Conservation (phyloP, 2,329 filamentous ascomycete species). For the Cladorrhinum sp. region DNA sequence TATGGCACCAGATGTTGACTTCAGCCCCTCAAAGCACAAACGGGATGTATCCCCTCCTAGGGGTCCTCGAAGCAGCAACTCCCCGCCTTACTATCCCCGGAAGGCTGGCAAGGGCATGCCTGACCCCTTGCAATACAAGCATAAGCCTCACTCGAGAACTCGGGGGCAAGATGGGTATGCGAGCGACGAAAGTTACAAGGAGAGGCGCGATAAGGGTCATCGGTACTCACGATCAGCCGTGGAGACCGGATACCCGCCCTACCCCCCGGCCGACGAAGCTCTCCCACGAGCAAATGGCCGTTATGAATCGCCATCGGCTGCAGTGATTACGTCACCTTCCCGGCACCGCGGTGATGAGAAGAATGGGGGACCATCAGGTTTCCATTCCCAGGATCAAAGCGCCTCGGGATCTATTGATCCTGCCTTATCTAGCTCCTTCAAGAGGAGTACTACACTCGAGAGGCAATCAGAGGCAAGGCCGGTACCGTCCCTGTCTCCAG, state of each 20-base stretch:
- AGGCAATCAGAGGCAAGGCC: constrained; percentile 25
- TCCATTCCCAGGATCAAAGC: constrained; percentile 31
- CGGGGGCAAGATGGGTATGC: constrained; percentile 38
- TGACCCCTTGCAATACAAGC: constrained; percentile 30
- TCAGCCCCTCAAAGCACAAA: constrained; percentile 13
- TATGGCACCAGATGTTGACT: constrained; percentile 23
- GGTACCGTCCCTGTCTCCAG: constrained; percentile 23
- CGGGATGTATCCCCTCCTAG: constrained; percentile 27
- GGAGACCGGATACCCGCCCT: constrained; percentile 18
- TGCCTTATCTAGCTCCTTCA: constrained; percentile 22
- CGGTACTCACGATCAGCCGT: constrained; percentile 11
- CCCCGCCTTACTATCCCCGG: constrained; percentile 29
- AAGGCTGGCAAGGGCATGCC: constrained; percentile 26
- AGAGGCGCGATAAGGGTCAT: constrained; percentile 20
- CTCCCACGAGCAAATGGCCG: constrained; percentile 26
- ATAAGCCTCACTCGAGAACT: constrained; percentile 25
- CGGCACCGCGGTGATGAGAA: constrained; percentile 18
- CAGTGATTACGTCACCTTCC: constrained; percentile 31
- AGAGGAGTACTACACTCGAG: constrained; percentile 23
- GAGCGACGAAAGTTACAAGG: constrained; percentile 39
- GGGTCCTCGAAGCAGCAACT: constrained; percentile 32
- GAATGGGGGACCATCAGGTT: constrained; percentile 16
- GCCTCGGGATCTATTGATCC: constrained; percentile 25
- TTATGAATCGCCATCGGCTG: constrained; percentile 30
- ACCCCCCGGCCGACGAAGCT: constrained; percentile 24